Base-by-base conservation (phyloP, 106 monocot species). In the Dioscorea dumetorum region DNA sequence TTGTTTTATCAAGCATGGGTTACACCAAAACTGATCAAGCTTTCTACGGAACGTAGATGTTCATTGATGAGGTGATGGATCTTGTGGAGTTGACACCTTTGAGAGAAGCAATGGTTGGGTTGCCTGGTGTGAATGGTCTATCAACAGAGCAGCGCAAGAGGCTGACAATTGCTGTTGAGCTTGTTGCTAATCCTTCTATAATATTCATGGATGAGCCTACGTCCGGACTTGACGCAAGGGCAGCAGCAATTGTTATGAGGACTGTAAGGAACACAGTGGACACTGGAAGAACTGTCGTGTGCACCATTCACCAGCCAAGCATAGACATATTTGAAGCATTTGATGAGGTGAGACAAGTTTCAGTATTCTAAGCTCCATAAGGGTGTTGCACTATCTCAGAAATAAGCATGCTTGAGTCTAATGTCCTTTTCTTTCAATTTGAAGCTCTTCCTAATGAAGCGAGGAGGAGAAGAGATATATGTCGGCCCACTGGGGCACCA, bases 181-280 rank as follows among this genome's bases (percentile, higher is more conserved):
- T 74, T 59, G 58, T 74, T 32, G 74, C 74, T 28, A 74, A 74
- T 32, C 74, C 74, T 24, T 74, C 74, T 33, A 74, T 74, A 15
- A 74, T 74, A 17, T 74, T 74, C 60, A 74, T 74, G 74, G 74
- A 74, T 60, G 74, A 74, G 50, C 74, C 74, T 28, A 74, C 84
- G 31, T 84, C 84, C 24, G 84, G 84, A 12, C 80, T 84, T 17
- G 84, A 84, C 66, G 84, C 84, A 21, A 66, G 84, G 8, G 84
- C 84, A 32, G 84, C 84, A 5, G 84, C 84, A 12, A 84, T 84
- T 67, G 84, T 84, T 16, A 84, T 84, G 84, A 76, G 84, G 14
- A 67, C 84, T 12, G 84, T 84, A 22, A 73, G 74, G 34, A 74
- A 74, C 58, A 75, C 75, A 12, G 68, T 75, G 3, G 50, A 75